These are phyloP conservation scores for Sclerotinia glacialis DNA, from an alignment of 2,329 filamentous ascomycete genomes.

Conservation along the genomic window DNA sequence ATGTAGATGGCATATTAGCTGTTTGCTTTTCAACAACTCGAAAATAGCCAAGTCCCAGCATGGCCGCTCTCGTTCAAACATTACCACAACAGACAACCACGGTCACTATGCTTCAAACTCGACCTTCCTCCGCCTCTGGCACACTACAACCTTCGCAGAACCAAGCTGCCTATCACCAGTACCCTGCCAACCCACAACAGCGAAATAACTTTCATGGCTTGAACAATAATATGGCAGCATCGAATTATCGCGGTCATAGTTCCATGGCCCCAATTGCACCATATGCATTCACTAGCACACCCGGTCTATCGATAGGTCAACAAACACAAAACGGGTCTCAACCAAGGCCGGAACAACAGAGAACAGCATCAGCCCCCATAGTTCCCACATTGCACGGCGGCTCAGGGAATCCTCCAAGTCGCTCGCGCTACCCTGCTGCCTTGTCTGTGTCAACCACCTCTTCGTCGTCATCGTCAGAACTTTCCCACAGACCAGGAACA, in stretches of 20 bases:
- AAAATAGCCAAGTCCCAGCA: slow-evolving; percentile 47
- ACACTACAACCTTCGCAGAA: slow-evolving; percentile 43
- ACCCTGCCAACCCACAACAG: slow-evolving; percentile 47
- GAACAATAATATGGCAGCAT: slow-evolving; percentile 47
- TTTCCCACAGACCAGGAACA: slow-evolving; percentile 45
- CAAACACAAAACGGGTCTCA: slow-evolving; percentile 43
- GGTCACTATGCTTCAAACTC: slow-evolving; percentile 72
- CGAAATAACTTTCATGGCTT: slow-evolving; percentile 52
- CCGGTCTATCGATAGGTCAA: slow-evolving; percentile 54
- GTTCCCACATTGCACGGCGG: slow-evolving; percentile 42
- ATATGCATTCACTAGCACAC: slow-evolving; percentile 73
- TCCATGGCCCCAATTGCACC: slow-evolving; percentile 62
- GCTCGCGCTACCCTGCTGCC: slow-evolving; percentile 48
- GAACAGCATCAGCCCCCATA: slow-evolving; percentile 52
- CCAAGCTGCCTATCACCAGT: slow-evolving; percentile 45
- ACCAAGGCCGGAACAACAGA: slow-evolving; percentile 52
- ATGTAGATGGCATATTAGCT: slow-evolving; percentile 27
- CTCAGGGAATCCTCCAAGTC: slow-evolving; percentile 38
- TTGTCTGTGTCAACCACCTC: slow-evolving; percentile 50
- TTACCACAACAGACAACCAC: slow-evolving; percentile 73
- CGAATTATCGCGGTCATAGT: slow-evolving; percentile 53
- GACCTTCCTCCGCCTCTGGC: slow-evolving; percentile 62
- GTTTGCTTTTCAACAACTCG: slow-evolving; percentile 31
- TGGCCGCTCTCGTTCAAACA: slow-evolving; percentile 83
- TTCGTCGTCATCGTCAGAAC: slow-evolving; percentile 38